phyloP scores from a whole-genome alignment of 1,284 basidiomycete species.

The Puccinia coronata region DNA sequence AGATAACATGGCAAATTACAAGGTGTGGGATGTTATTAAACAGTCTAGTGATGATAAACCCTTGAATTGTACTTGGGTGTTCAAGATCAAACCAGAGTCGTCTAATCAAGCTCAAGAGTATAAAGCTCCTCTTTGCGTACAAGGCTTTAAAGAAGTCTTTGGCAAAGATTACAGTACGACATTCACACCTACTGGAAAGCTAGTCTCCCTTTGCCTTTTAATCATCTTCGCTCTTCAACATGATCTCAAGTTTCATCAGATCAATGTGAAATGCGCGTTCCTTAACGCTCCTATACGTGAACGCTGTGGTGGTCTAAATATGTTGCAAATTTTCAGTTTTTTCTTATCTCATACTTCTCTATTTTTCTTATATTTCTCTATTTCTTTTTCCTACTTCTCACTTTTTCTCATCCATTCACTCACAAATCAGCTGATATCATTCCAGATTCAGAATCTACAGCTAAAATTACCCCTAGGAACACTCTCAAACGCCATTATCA shows the following conservation, averaged over 20 bases:
- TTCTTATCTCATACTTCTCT: no score
- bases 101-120: background rate
- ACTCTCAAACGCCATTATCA: no score
- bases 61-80: background rate
- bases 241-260: slow-evolving; percentile 8
- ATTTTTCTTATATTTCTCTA: no score
- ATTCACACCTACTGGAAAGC: slow-evolving; percentile 6
- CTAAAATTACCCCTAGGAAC: no score
- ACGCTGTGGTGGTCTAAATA: no score
- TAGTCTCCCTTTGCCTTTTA: background rate
- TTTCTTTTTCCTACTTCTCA: no score
- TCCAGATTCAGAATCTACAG: no score
- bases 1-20: background rate
- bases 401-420: no score
- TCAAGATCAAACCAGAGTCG: background rate
- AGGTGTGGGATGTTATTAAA: slow-evolving; percentile 17
- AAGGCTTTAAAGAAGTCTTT: background rate
- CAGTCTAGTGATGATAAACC: background rate
- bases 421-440: no score
- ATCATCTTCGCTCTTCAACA: background rate
- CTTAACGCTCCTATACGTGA: background rate
- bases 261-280: no score
- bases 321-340: no score
- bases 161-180: background rate
- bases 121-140: slow-evolving; percentile 4